A percentile compares a stretch with the other conserved stretches of the same genome.
These are phyloP conservation scores for Epichloe gansuensis DNA, from an alignment of 2,329 filamentous ascomycete genomes.

Conservation along the genomic window DNA sequence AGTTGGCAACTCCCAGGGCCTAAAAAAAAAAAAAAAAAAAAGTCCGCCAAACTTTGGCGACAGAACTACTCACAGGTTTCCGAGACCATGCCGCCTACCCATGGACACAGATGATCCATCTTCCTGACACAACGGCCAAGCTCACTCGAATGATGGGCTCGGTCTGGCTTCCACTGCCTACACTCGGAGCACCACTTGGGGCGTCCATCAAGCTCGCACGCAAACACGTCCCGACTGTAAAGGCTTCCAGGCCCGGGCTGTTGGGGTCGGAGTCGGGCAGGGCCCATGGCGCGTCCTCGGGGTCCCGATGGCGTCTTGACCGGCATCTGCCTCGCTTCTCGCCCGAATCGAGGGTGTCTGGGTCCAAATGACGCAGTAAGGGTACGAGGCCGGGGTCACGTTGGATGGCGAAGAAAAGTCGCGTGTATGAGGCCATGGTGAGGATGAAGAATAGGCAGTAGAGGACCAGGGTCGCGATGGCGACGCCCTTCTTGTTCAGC, in stretches of 20 bases:
- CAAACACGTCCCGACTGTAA: slow-evolving; percentile 72
- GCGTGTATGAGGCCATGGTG: slow-evolving; percentile 55
- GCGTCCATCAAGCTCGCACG: slow-evolving; percentile 72
- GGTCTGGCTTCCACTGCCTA: slow-evolving; percentile 76
- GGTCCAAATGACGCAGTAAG: slow-evolving; percentile 29
- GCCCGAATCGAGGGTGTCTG: slow-evolving; percentile 15
- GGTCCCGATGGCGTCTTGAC: slow-evolving; percentile 10
- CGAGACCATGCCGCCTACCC: slow-evolving; percentile 86
- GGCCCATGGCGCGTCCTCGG: slow-evolving; percentile 19
- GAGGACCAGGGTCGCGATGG: slow-evolving; percentile 56
- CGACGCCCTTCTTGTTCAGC: slow-evolving; percentile 39
- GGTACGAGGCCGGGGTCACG: slow-evolving; percentile 64
- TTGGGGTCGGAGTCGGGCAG: slow-evolving; percentile 40
- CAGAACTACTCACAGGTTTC: slow-evolving; percentile 52
- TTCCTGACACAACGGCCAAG: slow-evolving; percentile 70
- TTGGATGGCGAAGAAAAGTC: slow-evolving; percentile 56
- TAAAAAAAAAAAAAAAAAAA: too few species aligned
- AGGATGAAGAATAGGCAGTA: slow-evolving; percentile 62
- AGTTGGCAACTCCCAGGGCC: neutral
- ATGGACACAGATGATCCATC: slow-evolving; percentile 95
- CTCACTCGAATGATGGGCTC: slow-evolving; percentile 77
- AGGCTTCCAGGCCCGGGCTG: slow-evolving; percentile 57
- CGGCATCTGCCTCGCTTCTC: slow-evolving; percentile 7
- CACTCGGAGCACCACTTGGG: slow-evolving; percentile 81
- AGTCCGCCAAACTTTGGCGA: too few species aligned